Conservation (phyloP, 768 basidiomycete genomes). For the Scleroderma bovista region DNA sequence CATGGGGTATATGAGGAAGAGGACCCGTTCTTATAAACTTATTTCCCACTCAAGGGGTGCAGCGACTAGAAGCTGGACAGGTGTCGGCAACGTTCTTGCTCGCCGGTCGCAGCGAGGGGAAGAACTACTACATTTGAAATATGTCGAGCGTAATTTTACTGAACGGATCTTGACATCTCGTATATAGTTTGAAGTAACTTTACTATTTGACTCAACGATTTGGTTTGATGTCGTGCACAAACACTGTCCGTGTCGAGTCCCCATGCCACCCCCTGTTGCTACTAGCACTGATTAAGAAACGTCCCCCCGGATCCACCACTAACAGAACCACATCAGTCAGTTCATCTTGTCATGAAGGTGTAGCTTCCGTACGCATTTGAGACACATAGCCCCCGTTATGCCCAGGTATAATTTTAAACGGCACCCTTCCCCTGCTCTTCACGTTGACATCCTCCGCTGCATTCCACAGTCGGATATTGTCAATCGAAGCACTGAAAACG, state of each 20-base stretch:
- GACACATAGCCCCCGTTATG: conserved; percentile 95
- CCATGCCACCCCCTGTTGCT: conserved; percentile 95
- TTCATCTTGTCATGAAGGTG: conserved; percentile 7
- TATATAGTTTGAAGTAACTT: neutral
- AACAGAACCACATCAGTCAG: conserved; percentile 13
- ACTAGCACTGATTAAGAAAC: conserved; percentile 86
- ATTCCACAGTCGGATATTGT: conserved; percentile 94
- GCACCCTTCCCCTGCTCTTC: conserved; percentile 62
- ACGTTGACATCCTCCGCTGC: conserved; percentile 69
- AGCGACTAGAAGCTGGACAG: conserved; percentile 29
- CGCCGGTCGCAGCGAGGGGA: conserved; percentile 26
- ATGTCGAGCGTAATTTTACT: conserved; percentile 22
- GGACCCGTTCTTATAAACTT: conserved; percentile 13
- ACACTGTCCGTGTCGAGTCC: conserved; percentile 82
- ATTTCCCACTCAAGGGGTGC: conserved; percentile 19
- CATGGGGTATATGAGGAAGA: conserved; percentile 13
- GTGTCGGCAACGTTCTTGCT: conserved; percentile 15
- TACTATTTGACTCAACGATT: conserved; percentile 21
- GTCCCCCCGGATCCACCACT: conserved; percentile 84
- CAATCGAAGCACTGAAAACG: conserved; percentile 69
- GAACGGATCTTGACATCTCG: conserved; percentile 1
- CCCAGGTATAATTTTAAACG: conserved; percentile 93
- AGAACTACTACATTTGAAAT: conserved; percentile 24
- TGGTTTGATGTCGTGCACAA: conserved; percentile 82
- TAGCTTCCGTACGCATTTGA: conserved; percentile 70